A percentile compares a stretch with the other conserved stretches of the same genome.
Conservation (phyloP, 2,329 filamentous ascomycete species). For the Aspergillus jensenii region DNA sequence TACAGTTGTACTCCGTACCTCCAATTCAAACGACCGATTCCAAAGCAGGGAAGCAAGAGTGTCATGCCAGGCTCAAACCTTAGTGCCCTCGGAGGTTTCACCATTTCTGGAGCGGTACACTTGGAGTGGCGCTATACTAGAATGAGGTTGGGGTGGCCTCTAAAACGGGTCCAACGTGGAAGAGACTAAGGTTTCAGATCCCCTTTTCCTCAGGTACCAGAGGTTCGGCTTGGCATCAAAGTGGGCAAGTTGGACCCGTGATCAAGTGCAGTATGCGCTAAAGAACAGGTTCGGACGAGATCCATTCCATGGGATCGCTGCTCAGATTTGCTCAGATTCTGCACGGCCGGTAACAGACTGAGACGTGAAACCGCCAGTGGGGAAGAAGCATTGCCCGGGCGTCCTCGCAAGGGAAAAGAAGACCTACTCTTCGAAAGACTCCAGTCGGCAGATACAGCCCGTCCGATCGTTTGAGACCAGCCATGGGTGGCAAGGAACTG, state of each 20-base stretch:
- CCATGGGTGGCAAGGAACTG: not conserved
- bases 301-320: not conserved
- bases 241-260: not conserved
- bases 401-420: conserved; percentile 2
- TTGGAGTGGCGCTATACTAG: conserved; percentile 6
- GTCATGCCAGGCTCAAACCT: conserved; percentile 14
- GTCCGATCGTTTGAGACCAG: not conserved
- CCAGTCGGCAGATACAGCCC: not conserved
- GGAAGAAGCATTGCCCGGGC: not conserved
- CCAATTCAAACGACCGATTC: conserved; percentile 4
- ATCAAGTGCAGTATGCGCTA: not conserved
- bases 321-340: not conserved
- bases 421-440: not conserved
- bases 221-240: conserved; percentile 10
- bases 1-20: not conserved
- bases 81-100: conserved; percentile 22
- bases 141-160: conserved; percentile 16
- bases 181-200: conserved; percentile 17
- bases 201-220: conserved; percentile 8
- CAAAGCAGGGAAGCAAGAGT: not conserved
- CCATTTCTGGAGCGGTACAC: conserved; percentile 21
- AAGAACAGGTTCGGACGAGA: not conserved
- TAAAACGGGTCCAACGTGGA: conserved; percentile 7
- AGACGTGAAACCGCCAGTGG: conserved; percentile 4
- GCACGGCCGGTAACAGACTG: not conserved